Evolutionary conservation across 208 protist species (phyloP), one percentile per base, ranked within the genome.

Genomic region (Endotrypanum monterogeii): DNA sequence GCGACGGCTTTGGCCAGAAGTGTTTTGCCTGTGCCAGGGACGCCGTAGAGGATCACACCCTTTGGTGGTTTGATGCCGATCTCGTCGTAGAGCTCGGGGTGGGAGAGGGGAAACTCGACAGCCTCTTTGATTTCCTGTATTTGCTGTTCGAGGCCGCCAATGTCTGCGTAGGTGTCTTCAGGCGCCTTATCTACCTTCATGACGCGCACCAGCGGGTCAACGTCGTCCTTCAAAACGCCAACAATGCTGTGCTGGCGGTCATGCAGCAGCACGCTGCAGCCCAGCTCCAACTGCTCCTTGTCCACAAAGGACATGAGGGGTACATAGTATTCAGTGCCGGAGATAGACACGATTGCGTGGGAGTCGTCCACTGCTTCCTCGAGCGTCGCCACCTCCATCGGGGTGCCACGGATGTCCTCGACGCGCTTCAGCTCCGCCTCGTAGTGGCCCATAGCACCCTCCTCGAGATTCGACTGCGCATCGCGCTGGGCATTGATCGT

Each of bases 111-210:
- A 25, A 99, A 96, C 92, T 99, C 99, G 0, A 99, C 98, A 6
- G 98, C 96, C 78, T 99, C 98, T 76, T 99, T 99, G 74, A 99
- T 99, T 80, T 99, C 99, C 85, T 99, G 98, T 60, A 99, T 99
- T 84, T 99, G 99, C 37, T 93, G 78, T 78, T 99, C 99, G 0
- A 99, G 89, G 51, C 99, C 99, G 78, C 99, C 99, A 82, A 99
- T 99, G 78, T 99, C 99, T 14, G 98, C 99, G 84, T 99, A 99
- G 9, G 97, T 98, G 84, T 99, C 99, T 32, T 96, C 84, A 30
- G 99, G 99, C 3, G 98, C 98, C 83, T 99, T 99, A 46, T 99
- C 99, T 1, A 99, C 98, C 86, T 99, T 99, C 99, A 99, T 99
- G 2, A 99, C 98, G 76, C 82, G 96, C 41, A 99, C 99, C 60